Evolutionary conservation across 192 early-diverging fungal genomes (phyloP), one percentile per base, ranked within the genome.

Genomic region (Martensiomyces pterosporus): DNA sequence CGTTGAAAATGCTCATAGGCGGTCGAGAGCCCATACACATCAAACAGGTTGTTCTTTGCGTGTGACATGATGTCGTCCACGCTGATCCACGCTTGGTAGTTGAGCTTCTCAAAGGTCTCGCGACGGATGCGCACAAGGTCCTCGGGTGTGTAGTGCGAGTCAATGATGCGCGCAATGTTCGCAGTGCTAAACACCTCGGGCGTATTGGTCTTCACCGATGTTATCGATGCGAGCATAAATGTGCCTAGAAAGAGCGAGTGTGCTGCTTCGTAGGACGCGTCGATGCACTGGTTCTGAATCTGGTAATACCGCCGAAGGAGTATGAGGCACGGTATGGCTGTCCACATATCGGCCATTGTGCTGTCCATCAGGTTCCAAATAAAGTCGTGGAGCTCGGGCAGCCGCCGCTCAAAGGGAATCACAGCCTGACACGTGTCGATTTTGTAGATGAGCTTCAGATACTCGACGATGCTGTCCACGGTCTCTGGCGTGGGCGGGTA

Each of bases 171-270:
- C 35, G 47, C 49, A 15, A 70, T 50, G 33, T 18, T 45, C 0
- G 19, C 13, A 7, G 33, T 24, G 5, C 36, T 24, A 3, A 67
- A 27, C 14, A 46, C 18, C 43, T 59, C 56, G 23, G 57, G 56
- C 0, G 34, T 17, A 29, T 49, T 42, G 5, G 51, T 55, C 16
- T 29, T 35, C 29, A 50, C 56, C 21, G 55, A 67, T 7, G 26
- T 32, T 2, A 27, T 44, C 2, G 47, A 17, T 3, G 67, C 59
- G 18, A 62, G 45, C 55, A 70, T 50, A 4, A 70, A 62, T 13
- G 55, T 43, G 3, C 67, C 67, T 14, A 70, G 59, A 37, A 63
- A 70, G 34, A 70, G 35, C n/a, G 50, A 40, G 37, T 70, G 56
- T 5, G 55, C 50, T n/a, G 67, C 50, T 18, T 57, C 59, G 39